Conservation (phyloP, 1,139 yeast genomes). For the Pichia sp. region DNA sequence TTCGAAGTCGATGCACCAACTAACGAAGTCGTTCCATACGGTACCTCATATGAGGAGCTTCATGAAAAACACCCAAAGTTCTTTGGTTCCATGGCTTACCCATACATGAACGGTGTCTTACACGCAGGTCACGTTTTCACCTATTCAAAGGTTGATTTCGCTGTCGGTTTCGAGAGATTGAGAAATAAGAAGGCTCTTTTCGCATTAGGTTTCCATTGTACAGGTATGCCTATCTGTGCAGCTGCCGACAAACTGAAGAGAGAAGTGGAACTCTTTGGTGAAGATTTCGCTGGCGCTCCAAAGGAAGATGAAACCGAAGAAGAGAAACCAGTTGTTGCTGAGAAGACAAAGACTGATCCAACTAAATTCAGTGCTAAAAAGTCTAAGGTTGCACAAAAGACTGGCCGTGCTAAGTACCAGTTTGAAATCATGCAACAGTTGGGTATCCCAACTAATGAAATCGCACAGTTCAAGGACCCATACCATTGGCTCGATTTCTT, state of each 20-base stretch:
- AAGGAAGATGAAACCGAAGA: constrained; percentile 30
- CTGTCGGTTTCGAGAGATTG: constrained; percentile 93
- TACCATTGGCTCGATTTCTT: constrained; percentile 82
- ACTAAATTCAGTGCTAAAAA: constrained; percentile 90
- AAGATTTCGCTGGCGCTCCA: constrained; percentile 43
- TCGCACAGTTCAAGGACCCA: constrained; percentile 83
- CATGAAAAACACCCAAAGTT: constrained; percentile 78
- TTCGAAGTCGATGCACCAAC: constrained; percentile 89
- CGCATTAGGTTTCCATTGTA: constrained; percentile 98
- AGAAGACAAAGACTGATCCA: constrained; percentile 39
- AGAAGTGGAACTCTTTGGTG: constrained; percentile 88
- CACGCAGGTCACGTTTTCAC: constrained; percentile 99
- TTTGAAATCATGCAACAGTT: constrained; percentile 93
- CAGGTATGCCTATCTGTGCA: constrained; percentile 98
- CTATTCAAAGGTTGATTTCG: constrained; percentile 88
- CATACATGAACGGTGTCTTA: constrained; percentile 97
- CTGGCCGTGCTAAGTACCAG: constrained; percentile 91
- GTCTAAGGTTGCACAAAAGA: constrained; percentile 87
- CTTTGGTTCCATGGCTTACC: constrained; percentile 95
- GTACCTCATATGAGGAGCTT: constrained; percentile 50
- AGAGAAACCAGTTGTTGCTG: constrained; percentile 54
- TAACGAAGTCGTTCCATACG: constrained; percentile 51
- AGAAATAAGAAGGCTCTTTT: constrained; percentile 86
- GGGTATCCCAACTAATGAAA: constrained; percentile 79
- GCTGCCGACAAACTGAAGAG: constrained; percentile 93